Evolutionary conservation across 805 yeast species (phyloP), one percentile per base, ranked within the genome.

Genomic region (Saturnispora gosingensis): DNA sequence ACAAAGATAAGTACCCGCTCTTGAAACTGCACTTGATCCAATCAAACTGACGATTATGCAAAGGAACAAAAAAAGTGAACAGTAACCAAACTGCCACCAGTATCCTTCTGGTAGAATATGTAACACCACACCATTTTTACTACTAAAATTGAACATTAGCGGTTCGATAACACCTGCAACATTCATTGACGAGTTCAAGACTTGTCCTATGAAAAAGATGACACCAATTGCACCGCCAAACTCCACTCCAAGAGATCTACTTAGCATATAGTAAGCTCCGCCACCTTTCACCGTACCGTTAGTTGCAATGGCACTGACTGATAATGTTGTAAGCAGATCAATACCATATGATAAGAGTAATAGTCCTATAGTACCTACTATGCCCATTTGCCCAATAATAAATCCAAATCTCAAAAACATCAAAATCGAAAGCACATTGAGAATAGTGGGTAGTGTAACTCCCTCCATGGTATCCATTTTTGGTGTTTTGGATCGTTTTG

Each of bases 261-360:
- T 85, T 54, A 93, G 88, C 97, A 93, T 93, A 61, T 89, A 93
- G 65, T 93, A 93, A 0, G 98, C 97, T 46, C 99, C 99, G 15
- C 99, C 99, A 13, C 98, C 98, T 58, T 89, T 79, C 2, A 93
- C 98, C 0, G 95, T 88, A 22, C 99, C 99, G 63, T 93, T 93
- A 2, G 99, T 93, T 2, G 97, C 88, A 54, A 93, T 93, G 1
- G 99, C 99, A 51, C 96, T 86, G 53, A 93, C 82, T 20, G 96
- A 87, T 58, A 93, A 68, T 0, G 96, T 88, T 0, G 99, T 93
- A 51, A 93, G 72, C 5, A 88, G 72, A 63, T 91, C 85, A 56
- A 93, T 88, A 3, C 80, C 63, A 64, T 90, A 93, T 46, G 96
- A 85, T 65, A 88, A 64, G 2, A 83, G 51, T 38, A 93, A 70